Evolutionary conservation across 2,329 filamentous ascomycete genomes (phyloP).

Genomic region (Lizonia empirigonia): DNA sequence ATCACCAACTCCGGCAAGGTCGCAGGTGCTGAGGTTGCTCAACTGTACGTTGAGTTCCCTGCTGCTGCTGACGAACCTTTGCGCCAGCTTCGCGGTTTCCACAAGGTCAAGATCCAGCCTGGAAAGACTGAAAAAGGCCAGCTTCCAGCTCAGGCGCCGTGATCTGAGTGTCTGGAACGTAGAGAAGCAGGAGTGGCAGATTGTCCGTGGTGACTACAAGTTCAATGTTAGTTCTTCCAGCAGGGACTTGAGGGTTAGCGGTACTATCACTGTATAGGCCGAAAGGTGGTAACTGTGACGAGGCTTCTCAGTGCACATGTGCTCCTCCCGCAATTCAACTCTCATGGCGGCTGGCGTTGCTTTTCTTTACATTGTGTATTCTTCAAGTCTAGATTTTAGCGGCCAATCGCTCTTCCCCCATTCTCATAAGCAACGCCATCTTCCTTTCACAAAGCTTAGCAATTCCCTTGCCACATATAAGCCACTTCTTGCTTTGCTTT

Average conservation of each 20-base stretch:
- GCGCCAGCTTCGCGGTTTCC: conserved; percentile 47
- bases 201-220: conserved; percentile 42
- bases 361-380: not conserved
- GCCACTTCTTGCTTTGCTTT: not conserved
- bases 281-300: not conserved
- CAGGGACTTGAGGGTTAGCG: conserved; percentile 44
- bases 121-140: conserved; percentile 39
- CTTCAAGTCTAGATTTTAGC: not conserved
- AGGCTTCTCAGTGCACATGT: not conserved
- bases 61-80: conserved; percentile 36
- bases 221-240: conserved; percentile 45
- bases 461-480: not conserved
- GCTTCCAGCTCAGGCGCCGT: conserved; percentile 43
- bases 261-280: conserved; percentile 40
- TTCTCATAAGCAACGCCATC: not conserved
- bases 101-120: conserved; percentile 41
- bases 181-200: conserved; percentile 41
- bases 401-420: not conserved
- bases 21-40: conserved; percentile 46
- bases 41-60: conserved; percentile 48
- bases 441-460: not conserved
- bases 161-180: conserved; percentile 48
- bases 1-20: conserved; percentile 46
- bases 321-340: not conserved
- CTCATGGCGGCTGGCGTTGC: no score